Percentiles rank a stretch among this genome's conserved stretches.
Conservation (phyloP, 306 rosid species). For the Herpetospermum pedunculosum region DNA sequence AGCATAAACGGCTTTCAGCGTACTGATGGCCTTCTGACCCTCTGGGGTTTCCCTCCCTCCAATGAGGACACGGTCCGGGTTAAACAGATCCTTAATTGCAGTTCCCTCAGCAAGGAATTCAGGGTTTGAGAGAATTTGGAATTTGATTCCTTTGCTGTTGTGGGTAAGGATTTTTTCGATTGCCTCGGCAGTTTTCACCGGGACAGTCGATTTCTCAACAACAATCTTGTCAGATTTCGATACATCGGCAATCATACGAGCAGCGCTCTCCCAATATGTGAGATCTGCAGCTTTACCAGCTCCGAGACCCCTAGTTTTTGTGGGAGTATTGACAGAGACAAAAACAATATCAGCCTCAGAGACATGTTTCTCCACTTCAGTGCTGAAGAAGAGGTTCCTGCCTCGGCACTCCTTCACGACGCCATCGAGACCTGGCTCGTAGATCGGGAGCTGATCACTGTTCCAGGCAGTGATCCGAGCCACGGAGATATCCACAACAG, state of each 20-base stretch:
- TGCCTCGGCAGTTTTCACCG: conserved; percentile 95
- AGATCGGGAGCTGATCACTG: conserved; percentile 89
- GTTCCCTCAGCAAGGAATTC: conserved; percentile 97
- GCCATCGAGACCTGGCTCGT: conserved; percentile 87
- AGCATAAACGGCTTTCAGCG: conserved; percentile 66
- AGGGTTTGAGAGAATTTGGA: conserved; percentile 84
- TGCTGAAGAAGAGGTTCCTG: conserved; percentile 93
- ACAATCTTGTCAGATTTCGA: conserved; percentile 86
- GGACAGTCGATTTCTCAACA: conserved; percentile 93
- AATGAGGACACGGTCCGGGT: conserved; percentile 75
- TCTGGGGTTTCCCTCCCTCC: conserved; percentile 86
- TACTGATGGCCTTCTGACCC: conserved; percentile 59
- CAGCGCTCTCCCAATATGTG: conserved; percentile 96
- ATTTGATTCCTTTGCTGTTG: conserved; percentile 74
- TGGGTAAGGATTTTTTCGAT: conserved; percentile 88
- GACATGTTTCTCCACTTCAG: conserved; percentile 80
- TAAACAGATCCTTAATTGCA: conserved; percentile 74
- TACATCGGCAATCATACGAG: conserved; percentile 92
- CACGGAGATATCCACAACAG: conserved; percentile 78
- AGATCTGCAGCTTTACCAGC: conserved; percentile 95
- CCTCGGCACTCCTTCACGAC: conserved; percentile 75
- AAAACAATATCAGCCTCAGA: conserved; percentile 82
- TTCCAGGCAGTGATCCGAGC: conserved; percentile 87
- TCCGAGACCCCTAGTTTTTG: conserved; percentile 82
- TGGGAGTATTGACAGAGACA: conserved; percentile 91